Conservation (phyloP, 495 filamentous ascomycete species). For the Trichoderma orchidacearum region DNA sequence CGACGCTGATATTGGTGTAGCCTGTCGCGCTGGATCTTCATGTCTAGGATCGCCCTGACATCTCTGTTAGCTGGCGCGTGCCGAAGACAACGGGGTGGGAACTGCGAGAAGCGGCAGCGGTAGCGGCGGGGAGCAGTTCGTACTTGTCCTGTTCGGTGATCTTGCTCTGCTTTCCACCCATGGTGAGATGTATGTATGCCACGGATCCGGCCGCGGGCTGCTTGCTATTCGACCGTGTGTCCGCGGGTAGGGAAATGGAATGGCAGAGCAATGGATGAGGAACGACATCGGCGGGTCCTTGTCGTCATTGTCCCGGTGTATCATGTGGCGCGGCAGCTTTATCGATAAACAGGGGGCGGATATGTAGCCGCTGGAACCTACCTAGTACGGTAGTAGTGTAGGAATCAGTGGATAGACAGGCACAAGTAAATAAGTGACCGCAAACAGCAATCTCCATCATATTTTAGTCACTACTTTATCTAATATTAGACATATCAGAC, state of each 20-base stretch:
- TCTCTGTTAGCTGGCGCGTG: background rate
- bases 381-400: too few species aligned
- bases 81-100: background rate
- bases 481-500: background rate
- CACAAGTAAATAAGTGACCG: too few species aligned
- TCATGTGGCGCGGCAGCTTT: slow-evolving; percentile 1
- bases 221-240: background rate
- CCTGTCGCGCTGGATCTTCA: slow-evolving; percentile 94
- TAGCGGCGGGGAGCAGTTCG: background rate
- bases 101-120: background rate
- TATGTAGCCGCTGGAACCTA: too few species aligned
- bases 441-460: too few species aligned
- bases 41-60: slow-evolving; percentile 77
- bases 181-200: background rate
- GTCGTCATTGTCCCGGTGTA: background rate
- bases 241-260: background rate
- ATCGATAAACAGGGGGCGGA: slow-evolving; percentile 1
- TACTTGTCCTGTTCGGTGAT: slow-evolving; percentile 6
- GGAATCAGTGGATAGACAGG: too few species aligned
- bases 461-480: too few species aligned
- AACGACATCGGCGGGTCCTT: background rate
- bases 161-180: slow-evolving; percentile 3
- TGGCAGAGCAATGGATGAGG: background rate
- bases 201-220: background rate
- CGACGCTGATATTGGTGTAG: slow-evolving; percentile 88